Evolutionary conservation across 345 rosid species (phyloP), one percentile per base, ranked within the genome.

Genomic region (Carallia pectinifolia): DNA sequence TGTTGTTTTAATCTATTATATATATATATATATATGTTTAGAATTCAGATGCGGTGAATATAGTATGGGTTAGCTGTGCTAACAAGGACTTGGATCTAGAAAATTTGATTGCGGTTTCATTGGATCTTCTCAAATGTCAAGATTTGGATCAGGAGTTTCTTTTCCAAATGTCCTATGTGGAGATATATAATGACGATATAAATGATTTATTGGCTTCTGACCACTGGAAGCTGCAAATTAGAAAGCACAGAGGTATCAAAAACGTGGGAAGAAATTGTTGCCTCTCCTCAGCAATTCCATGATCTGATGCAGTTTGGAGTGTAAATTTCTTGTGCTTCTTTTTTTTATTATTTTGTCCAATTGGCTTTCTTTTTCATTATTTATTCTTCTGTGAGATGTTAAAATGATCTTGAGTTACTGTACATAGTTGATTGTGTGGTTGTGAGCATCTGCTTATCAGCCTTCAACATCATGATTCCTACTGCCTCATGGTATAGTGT

Each of bases 211-310:
- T 19, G 74, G 93, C 86, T 79, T 93, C 95, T 67, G 96, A 90
- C 78, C 98, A 91, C 74, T 80, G 93, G n/a, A 94, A 90, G 76
- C 77, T 94, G 76, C 98, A 94, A 75, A 94, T 94, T 79, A 96
- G 98, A 88, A 80, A 90, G 79, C 74, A 40, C 86, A 5, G 98
- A 91, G 93, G 98, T 88, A 76, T 27, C 61, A 55, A 40, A 53
- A 66, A 23, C 38, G 34, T 69, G 33, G 58, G 98, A 91, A 87
- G 98, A 91, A 79, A 91, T 94, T 76, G 97, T 90, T 29, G 91
- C 93, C 56, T 86, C 91, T 60, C 90, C 97, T 63, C 88, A 87
- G 56, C 98, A 94, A 87, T 92, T 94, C 37, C 89, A 91, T 38
- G 89, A 87, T 74, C 82, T 89, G 65, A 90, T 90, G 97, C 91